These are phyloP conservation scores for Stachybotrys chartarum DNA, from an alignment of 2,329 filamentous ascomycete genomes.

Conservation along the genomic window DNA sequence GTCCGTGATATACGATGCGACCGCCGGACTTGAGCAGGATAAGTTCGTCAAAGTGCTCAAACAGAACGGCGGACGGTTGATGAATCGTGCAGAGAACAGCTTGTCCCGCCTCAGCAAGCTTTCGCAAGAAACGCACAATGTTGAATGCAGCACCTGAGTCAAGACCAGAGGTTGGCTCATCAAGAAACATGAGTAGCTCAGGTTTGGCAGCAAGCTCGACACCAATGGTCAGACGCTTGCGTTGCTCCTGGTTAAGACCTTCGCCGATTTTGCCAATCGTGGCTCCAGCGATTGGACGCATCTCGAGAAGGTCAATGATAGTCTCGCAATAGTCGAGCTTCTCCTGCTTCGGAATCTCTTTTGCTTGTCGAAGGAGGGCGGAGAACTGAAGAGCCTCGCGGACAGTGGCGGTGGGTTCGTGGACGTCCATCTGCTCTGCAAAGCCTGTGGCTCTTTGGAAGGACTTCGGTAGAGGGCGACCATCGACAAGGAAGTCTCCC, in stretches of 20 bases:
- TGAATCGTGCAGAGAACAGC: conserved; percentile 56
- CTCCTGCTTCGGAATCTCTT: conserved; percentile 47
- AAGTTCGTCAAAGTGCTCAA: conserved; percentile 50
- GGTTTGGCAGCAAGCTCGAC: conserved; percentile 51
- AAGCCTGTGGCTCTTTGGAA: conserved; percentile 78
- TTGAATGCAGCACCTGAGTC: conserved; percentile 53
- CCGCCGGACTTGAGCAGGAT: conserved; percentile 47
- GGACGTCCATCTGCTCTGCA: conserved; percentile 58
- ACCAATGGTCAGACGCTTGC: conserved; percentile 49
- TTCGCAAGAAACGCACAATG: conserved; percentile 54
- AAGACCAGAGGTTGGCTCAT: conserved; percentile 53
- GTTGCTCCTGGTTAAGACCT: conserved; percentile 54
- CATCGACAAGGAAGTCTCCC: conserved; percentile 75
- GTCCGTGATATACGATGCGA: conserved; percentile 45
- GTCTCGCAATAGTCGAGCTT: conserved; percentile 64
- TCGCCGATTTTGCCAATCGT: conserved; percentile 52
- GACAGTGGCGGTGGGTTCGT: conserved; percentile 59
- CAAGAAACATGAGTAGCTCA: conserved; percentile 56
- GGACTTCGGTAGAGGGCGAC: conserved; percentile 60
- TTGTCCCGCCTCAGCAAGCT: conserved; percentile 52
- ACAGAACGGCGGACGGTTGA: conserved; percentile 48
- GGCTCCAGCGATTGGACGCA: conserved; percentile 59
- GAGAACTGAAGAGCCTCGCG: conserved; percentile 61
- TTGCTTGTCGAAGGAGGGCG: conserved; percentile 54
- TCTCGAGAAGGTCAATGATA: conserved; percentile 62